Evolutionary conservation across 257 asterid genomes (phyloP), one percentile per base, ranked within the genome.

Genomic region (Mitragyna speciosa): DNA sequence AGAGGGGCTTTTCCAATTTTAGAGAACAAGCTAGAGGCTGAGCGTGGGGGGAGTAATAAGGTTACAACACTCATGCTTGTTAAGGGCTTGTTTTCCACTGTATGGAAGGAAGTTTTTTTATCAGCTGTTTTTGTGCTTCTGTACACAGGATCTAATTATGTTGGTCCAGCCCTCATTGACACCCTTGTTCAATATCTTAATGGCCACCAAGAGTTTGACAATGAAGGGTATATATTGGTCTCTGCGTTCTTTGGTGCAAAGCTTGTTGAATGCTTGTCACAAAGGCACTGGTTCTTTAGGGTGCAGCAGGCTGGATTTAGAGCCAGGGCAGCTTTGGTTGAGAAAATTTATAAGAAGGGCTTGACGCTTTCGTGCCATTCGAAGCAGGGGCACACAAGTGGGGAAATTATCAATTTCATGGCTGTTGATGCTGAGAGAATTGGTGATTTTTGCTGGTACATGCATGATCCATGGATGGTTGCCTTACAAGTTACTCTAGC

Each of bases 381-480:
- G 0, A 92, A 87, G 90, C 92, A 91, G 54, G 94, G 89, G 12
- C 96, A 88, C 7, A 91, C 98, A 6, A 81, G 91, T 11, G 99
- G 98, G 64, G 97, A 95, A 73, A 93, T 95, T 30, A 92, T 93
- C 72, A 95, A 95, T 84, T 86, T 85, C 61, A 95, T 95, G 99
- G 78, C 97, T 0, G 93, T 95, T 31, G 99, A 93, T 83, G 99
- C 97, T 0, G 97, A 92, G 85, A 85, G 97, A 84, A 88, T 95
- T 51, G 93, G 94, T 14, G 97, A 91, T 7, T 95, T 93, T 39
- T 86, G 91, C 54, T 93, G 97, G 99, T 95, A 91, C 68, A 64
- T 95, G 87, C 98, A 95, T 84, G 97, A 90, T 79, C 91, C 97
- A 1, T 95, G 99, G 99, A 84, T 87, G 91, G 92, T 92, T 56